A percentile compares a stretch with the other conserved stretches of the same genome.
These are phyloP conservation scores for Yarrowia deformans DNA, from an alignment of 805 yeast genomes.

Conservation along the genomic window DNA sequence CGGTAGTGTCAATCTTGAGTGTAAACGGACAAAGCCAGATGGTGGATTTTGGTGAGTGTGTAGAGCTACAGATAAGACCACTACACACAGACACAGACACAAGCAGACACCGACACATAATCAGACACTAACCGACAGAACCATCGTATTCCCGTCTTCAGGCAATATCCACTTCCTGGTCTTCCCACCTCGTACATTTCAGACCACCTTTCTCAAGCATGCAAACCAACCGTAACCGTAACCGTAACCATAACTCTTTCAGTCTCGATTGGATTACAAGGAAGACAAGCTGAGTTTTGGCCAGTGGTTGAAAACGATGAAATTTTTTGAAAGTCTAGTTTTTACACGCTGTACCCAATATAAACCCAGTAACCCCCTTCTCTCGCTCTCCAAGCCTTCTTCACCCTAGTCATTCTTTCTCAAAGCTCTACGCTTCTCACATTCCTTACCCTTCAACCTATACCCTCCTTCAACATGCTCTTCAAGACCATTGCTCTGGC, in stretches of 20 bases:
- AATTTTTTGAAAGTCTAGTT: no score
- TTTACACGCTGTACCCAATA: slow-evolving; percentile 6
- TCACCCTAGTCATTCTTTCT: slow-evolving; percentile 27
- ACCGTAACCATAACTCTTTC: neutral
- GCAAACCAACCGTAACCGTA: slow-evolving; percentile 24
- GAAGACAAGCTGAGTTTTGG: no score
- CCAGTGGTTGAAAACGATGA: no score
- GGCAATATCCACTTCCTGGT: no score
- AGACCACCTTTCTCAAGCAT: slow-evolving; percentile 9
- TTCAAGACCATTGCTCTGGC: slow-evolving; percentile 34
- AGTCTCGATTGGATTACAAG: no score
- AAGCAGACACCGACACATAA: no score
- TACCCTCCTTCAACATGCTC: slow-evolving; percentile 27
- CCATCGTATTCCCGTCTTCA: no score
- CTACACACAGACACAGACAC: neutral
- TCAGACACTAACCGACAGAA: no score
- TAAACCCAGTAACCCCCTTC: neutral
- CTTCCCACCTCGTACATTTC: neutral
- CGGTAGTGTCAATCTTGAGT: no score
- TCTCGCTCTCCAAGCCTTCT: neutral
- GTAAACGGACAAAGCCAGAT: no score
- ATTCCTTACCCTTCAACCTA: slow-evolving; percentile 5
- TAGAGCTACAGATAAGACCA: no score
- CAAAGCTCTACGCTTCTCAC: neutral
- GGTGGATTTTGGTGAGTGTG: no score